A percentile compares a stretch with the other conserved stretches of the same genome.
These are phyloP conservation scores for Dendrocalamus sinicus DNA, from an alignment of 176 grass and related monocot genomes.

Conservation along the genomic window DNA sequence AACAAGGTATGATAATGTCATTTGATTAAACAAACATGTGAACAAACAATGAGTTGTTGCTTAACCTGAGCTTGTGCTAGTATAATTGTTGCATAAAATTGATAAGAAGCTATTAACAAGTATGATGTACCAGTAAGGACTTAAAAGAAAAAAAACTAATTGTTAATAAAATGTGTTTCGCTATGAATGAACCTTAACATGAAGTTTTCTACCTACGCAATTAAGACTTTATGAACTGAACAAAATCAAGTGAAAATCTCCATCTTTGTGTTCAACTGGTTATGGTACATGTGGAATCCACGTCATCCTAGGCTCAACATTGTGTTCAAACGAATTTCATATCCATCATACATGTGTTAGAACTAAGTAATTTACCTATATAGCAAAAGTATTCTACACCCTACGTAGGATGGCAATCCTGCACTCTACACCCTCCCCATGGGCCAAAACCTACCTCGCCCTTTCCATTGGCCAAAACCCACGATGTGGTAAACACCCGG, in stretches of 20 bases:
- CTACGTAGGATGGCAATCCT: too few relatives aligned
- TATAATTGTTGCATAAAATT: constrained; percentile 8
- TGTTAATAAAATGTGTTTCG: background rate
- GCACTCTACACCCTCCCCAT: too few relatives aligned
- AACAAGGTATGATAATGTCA: constrained; percentile 9
- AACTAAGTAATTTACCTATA: too few relatives aligned
- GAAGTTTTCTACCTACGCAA: background rate
- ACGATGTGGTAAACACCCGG: too few relatives aligned
- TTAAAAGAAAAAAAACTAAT: background rate
- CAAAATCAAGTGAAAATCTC: constrained; percentile 25
- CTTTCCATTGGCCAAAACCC: too few relatives aligned
- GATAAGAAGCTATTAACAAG: constrained; percentile 27
- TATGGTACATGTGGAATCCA: too few relatives aligned
- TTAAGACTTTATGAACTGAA: constrained; percentile 21
- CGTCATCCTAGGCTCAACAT: too few relatives aligned
- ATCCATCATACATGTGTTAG: too few relatives aligned
- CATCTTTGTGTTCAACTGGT: background rate
- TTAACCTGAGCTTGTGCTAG: constrained; percentile 11
- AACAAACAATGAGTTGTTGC: background rate
- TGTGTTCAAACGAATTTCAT: too few relatives aligned
- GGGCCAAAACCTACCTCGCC: too few relatives aligned
- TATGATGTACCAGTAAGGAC: background rate
- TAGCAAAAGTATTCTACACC: too few relatives aligned
- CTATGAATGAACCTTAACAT: background rate
- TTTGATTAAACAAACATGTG: background rate